phyloP scores from a whole-genome alignment of 2,329 filamentous ascomycete genomes.

The Trichoderma gracile region DNA sequence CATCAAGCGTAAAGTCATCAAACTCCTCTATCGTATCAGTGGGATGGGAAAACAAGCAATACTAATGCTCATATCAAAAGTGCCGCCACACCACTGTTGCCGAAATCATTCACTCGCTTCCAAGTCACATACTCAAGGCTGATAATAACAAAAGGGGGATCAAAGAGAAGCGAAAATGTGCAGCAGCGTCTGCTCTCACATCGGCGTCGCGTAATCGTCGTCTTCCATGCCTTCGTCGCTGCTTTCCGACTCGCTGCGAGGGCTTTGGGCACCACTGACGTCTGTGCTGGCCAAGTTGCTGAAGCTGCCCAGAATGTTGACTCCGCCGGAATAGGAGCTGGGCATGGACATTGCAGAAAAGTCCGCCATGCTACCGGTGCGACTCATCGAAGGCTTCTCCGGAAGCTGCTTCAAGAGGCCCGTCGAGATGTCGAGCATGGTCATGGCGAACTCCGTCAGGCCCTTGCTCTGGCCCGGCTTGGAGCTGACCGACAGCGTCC shows the following conservation, averaged over 20 bases:
- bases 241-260: conserved; percentile 50
- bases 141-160: not conserved
- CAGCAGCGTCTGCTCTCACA: conserved; percentile 14
- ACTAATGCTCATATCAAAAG: conserved; percentile 31
- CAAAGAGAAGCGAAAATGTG: not conserved
- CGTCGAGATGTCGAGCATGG: conserved; percentile 72
- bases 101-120: conserved; percentile 20
- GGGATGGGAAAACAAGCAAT: conserved; percentile 28
- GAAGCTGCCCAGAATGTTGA: conserved; percentile 43
- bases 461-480: conserved; percentile 64
- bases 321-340: conserved; percentile 37
- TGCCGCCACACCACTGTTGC: not conserved
- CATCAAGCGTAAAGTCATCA: conserved; percentile 29
- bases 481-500: conserved; percentile 85
- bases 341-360: conserved; percentile 42
- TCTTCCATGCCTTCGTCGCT: conserved; percentile 61
- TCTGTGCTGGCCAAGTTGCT: conserved; percentile 51
- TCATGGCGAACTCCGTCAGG: conserved; percentile 71
- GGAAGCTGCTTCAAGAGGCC: conserved; percentile 68
- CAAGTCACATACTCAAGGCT: not conserved
- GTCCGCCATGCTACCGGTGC: conserved; percentile 53
- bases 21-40: conserved; percentile 35
- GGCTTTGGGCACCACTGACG: conserved; percentile 54
- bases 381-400: conserved; percentile 67
- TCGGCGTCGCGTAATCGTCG: conserved; percentile 33